A percentile compares a stretch with the other conserved stretches of the same genome.
phyloP scores from a whole-genome alignment of 139 green algal genomes.

The Gonium pectorale region DNA sequence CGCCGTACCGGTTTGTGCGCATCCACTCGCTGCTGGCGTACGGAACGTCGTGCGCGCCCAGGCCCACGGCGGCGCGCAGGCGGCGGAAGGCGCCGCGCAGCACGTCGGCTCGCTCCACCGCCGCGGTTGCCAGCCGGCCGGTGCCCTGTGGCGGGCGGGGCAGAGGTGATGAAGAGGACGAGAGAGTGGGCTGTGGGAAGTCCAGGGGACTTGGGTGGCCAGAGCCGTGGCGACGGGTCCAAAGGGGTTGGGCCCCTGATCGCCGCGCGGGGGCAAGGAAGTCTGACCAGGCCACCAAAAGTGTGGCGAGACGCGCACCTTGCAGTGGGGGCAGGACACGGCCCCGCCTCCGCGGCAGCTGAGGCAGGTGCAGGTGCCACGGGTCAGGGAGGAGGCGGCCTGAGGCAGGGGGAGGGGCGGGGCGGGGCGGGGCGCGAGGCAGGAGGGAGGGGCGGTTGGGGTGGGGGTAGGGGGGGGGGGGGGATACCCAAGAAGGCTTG shows the following conservation, averaged over 20 bases:
- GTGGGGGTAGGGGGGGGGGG: no score
- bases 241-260: no score
- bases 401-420: not conserved
- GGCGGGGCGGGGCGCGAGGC: no score
- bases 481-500: no score
- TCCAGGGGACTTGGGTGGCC: no score
- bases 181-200: no score
- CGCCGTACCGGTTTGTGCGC: slow-evolving; percentile 18
- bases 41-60: slow-evolving; percentile 7
- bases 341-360: slow-evolving; percentile 25
- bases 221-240: no score
- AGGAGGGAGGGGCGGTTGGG: not conserved
- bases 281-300: not conserved
- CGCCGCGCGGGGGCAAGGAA: not conserved
- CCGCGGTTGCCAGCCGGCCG: not conserved
- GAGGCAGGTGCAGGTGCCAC: slow-evolving; percentile 16
- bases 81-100: not conserved
- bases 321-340: slow-evolving; percentile 22
- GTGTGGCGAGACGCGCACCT: not conserved
- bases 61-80: not conserved
- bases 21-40: slow-evolving; percentile 23
- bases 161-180: no score
- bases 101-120: not conserved
- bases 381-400: slow-evolving; percentile 2
- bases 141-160: not conserved